These are phyloP conservation scores for Mucor mucedo DNA, from an alignment of 371 early-diverging fungal species.

Conservation along the genomic window DNA sequence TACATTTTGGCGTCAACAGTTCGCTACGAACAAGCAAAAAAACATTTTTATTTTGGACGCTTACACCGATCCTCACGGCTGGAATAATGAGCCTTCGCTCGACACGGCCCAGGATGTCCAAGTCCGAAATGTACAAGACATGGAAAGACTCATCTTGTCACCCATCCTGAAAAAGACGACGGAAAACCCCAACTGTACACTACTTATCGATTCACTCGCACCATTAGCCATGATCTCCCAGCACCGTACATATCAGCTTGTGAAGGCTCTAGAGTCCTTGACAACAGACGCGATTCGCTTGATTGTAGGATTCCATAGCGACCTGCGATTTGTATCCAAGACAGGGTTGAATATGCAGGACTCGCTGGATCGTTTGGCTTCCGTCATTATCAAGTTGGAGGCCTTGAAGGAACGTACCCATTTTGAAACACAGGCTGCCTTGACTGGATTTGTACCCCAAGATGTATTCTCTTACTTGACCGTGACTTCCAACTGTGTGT, in stretches of 20 bases:
- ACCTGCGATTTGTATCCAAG: slow-evolving; percentile 26
- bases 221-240: slow-evolving; percentile 37
- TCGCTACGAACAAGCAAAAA: background rate
- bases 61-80: slow-evolving; percentile 43
- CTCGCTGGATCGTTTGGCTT: slow-evolving; percentile 41
- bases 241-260: slow-evolving; percentile 43
- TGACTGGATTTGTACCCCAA: slow-evolving; percentile 49
- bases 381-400: slow-evolving; percentile 38
- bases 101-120: background rate
- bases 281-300: slow-evolving; percentile 47
- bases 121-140: slow-evolving; percentile 15
- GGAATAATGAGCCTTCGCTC: slow-evolving; percentile 24
- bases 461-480: slow-evolving; percentile 49
- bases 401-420: slow-evolving; percentile 32
- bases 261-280: slow-evolving; percentile 42
- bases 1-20: slow-evolving; percentile 25
- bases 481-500: slow-evolving; percentile 35
- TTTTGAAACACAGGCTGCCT: slow-evolving; percentile 37
- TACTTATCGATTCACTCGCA: slow-evolving; percentile 46
- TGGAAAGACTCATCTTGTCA: slow-evolving; percentile 33
- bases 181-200: slow-evolving; percentile 17
- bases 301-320: slow-evolving; percentile 38
- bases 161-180: slow-evolving; percentile 26
- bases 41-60: slow-evolving; percentile 37
- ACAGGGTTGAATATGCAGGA: slow-evolving; percentile 25